Evolutionary conservation across 495 filamentous ascomycete genomes (phyloP).

Genomic region (Penicillium macrosclerotiorum): DNA sequence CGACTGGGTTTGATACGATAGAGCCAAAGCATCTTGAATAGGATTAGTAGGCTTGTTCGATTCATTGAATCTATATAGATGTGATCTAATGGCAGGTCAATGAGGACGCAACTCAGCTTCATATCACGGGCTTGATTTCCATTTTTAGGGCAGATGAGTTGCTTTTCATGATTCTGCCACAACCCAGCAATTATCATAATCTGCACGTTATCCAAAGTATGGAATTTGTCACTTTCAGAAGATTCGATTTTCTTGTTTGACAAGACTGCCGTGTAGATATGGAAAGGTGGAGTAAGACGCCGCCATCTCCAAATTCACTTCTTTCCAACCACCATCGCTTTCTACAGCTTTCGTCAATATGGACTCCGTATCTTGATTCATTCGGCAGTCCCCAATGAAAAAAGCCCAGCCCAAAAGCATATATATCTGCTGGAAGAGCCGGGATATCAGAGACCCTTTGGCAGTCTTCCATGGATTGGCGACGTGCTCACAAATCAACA

Average conservation of each 20-base stretch:
- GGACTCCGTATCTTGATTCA: neutral
- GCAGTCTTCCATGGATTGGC: neutral
- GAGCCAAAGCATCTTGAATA: too few species aligned
- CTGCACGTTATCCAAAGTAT: too few species aligned
- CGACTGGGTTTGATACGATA: too few species aligned
- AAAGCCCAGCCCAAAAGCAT: neutral
- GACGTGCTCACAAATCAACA: slow-evolving; percentile 1
- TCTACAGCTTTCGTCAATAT: neutral
- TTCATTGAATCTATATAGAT: too few species aligned
- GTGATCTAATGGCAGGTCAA: too few species aligned
- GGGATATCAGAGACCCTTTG: neutral
- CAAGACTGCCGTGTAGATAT: neutral
- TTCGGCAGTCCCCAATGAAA: slow-evolving; percentile 1
- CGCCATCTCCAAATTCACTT: neutral
- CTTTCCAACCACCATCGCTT: neutral
- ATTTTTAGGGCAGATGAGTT: too few species aligned
- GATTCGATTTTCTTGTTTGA: neutral
- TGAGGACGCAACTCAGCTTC: too few species aligned
- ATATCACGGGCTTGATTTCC: too few species aligned
- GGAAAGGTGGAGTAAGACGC: neutral
- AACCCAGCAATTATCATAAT: too few species aligned
- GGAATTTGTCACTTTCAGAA: too few species aligned
- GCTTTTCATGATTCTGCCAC: too few species aligned
- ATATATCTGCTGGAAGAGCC: neutral
- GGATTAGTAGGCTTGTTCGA: too few species aligned